phyloP scores from a whole-genome alignment of 2,329 filamentous ascomycete species.

The Clonostachys solani region DNA sequence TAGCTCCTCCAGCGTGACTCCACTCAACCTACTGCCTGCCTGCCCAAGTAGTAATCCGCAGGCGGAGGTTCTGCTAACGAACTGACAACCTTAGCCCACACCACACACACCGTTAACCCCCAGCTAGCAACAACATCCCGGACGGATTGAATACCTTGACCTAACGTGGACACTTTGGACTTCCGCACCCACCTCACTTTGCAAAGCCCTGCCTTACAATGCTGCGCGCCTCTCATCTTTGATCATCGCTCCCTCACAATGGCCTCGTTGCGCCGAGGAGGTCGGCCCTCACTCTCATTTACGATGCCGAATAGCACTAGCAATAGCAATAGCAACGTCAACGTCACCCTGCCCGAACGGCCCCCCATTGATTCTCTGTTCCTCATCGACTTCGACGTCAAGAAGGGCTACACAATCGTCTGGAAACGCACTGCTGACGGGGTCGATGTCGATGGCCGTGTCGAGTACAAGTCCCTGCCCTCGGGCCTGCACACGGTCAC shows the following conservation, averaged over 20 bases:
- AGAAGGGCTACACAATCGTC: constrained; percentile 83
- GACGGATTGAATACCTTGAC: too few species aligned
- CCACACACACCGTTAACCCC: too few species aligned
- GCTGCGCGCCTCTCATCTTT: constrained; percentile 13
- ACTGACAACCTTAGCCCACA: too few species aligned
- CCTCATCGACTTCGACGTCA: constrained; percentile 88
- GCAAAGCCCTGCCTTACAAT: constrained; percentile 6
- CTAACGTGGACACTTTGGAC: too few species aligned
- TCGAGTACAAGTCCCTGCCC: constrained; percentile 95
- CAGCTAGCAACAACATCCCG: too few species aligned
- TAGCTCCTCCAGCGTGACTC: too few species aligned
- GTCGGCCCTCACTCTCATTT: constrained; percentile 31
- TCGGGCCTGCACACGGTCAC: constrained; percentile 87
- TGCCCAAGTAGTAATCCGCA: too few species aligned
- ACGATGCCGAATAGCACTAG: constrained; percentile 14
- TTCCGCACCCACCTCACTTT: too few species aligned
- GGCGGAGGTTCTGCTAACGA: too few species aligned
- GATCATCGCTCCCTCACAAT: constrained; percentile 20
- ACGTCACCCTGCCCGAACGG: constrained; percentile 18
- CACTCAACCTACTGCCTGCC: too few species aligned
- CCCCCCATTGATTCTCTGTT: constrained; percentile 68
- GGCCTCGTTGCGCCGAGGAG: constrained; percentile 31
- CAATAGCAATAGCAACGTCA: constrained; percentile 1
- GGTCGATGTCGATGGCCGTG: constrained; percentile 75
- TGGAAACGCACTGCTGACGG: constrained; percentile 76